phyloP scores from a whole-genome alignment of 805 yeast genomes.

The Cyberlindnera samutprakarnensis region DNA sequence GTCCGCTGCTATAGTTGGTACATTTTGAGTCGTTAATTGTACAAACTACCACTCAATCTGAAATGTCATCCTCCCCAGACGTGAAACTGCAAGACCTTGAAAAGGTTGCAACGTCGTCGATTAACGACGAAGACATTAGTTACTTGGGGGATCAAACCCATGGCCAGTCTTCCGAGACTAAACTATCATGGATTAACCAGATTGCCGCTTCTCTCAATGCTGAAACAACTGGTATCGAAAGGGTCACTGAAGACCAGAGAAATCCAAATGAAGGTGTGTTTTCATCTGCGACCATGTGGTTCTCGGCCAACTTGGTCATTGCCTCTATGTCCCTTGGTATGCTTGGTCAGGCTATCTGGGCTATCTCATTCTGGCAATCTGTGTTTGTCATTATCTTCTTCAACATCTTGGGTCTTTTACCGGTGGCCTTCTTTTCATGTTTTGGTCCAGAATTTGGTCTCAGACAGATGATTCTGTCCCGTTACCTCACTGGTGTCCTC shows the following conservation, averaged over 20 bases:
- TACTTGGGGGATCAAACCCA: neutral
- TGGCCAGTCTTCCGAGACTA: slow-evolving; percentile 3
- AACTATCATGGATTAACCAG: slow-evolving; percentile 18
- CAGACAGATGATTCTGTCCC: slow-evolving; percentile 79
- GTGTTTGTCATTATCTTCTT: slow-evolving; percentile 65
- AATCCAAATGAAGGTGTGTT: slow-evolving; percentile 50
- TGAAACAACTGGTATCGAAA: slow-evolving; percentile 74
- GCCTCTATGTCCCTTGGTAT: slow-evolving; percentile 79
- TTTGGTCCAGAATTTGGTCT: slow-evolving; percentile 83
- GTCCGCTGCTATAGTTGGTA: too few species aligned
- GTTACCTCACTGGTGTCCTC: slow-evolving; percentile 68
- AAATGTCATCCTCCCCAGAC: too few species aligned
- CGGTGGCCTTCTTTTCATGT: slow-evolving; percentile 77
- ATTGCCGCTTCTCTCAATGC: slow-evolving; percentile 26
- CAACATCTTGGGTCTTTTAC: slow-evolving; percentile 60
- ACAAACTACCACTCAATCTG: too few species aligned
- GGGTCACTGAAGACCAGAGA: slow-evolving; percentile 73
- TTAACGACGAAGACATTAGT: neutral
- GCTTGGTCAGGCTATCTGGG: slow-evolving; percentile 55
- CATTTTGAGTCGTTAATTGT: too few species aligned
- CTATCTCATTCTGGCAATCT: slow-evolving; percentile 67
- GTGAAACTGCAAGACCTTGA: too few species aligned
- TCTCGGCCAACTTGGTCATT: slow-evolving; percentile 81
- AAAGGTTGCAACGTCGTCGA: neutral
- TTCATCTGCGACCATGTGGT: slow-evolving; percentile 84